These are phyloP conservation scores for Aspergillus udagawae DNA, from an alignment of 2,329 filamentous ascomycete genomes.

Conservation along the genomic window DNA sequence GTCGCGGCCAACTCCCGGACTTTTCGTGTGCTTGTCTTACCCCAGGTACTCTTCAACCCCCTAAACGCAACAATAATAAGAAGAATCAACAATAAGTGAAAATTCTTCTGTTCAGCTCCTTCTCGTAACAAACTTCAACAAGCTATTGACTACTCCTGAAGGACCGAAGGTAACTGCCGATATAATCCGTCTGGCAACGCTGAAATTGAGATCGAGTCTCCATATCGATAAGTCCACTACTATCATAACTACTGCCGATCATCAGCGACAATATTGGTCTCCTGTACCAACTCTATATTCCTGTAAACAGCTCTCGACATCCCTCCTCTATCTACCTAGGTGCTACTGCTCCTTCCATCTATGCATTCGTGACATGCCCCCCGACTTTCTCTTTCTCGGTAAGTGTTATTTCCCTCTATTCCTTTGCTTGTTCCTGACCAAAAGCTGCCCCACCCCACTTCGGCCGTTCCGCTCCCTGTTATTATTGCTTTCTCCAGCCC, in stretches of 20 bases:
- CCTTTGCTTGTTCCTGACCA: background rate
- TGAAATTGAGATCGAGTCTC: background rate
- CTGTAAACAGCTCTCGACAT: background rate
- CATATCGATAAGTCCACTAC: background rate
- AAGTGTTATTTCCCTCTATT: background rate
- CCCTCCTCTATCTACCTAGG: background rate
- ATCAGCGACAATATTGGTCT: background rate
- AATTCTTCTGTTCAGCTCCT: background rate
- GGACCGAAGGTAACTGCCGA: background rate
- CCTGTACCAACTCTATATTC: no score
- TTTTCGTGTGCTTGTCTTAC: background rate
- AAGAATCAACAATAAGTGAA: background rate
- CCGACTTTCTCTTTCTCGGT: background rate
- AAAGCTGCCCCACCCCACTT: slow-evolving; percentile 14
- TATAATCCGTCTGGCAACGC: background rate
- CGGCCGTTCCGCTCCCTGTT: slow-evolving; percentile 16
- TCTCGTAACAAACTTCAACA: background rate
- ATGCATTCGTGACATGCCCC: background rate
- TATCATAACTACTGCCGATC: background rate
- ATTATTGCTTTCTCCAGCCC: slow-evolving; percentile 14
- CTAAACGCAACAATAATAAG: background rate
- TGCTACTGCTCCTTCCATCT: background rate
- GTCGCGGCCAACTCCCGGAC: background rate
- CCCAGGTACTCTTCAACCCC: background rate
- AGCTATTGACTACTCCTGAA: background rate